Conservation (phyloP, 371 early-diverging fungal species). For the Parasitella parasitica region DNA sequence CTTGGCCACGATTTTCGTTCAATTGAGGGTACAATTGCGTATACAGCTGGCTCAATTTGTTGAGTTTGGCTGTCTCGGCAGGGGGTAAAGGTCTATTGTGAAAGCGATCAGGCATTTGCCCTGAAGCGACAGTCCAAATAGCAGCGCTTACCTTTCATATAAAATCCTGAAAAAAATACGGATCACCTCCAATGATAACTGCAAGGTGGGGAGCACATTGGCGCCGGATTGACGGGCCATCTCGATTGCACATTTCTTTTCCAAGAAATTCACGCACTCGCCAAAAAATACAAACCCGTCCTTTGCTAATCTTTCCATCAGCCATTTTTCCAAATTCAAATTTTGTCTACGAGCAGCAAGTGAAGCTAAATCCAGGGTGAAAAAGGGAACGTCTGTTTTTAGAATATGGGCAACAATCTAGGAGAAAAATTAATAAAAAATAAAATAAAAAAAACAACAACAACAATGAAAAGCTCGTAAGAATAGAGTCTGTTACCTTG, state of each 20-base stretch:
- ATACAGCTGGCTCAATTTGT: slow-evolving; percentile 36
- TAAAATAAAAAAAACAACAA: no score
- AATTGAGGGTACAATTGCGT: slow-evolving; percentile 34
- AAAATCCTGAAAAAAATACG: slow-evolving; percentile 69
- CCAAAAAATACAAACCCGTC: slow-evolving; percentile 68
- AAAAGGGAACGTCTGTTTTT: slow-evolving; percentile 65
- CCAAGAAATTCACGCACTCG: slow-evolving; percentile 75
- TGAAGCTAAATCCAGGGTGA: slow-evolving; percentile 81
- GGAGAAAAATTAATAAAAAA: neutral
- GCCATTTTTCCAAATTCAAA: slow-evolving; percentile 86
- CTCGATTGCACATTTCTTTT: slow-evolving; percentile 65
- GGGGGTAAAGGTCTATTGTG: slow-evolving; percentile 29
- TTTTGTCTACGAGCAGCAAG: slow-evolving; percentile 81
- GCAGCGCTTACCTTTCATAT: slow-evolving; percentile 49
- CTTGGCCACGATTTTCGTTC: slow-evolving; percentile 11
- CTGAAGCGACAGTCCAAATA: neutral
- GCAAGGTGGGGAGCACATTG: slow-evolving; percentile 43
- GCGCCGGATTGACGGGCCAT: slow-evolving; percentile 39
- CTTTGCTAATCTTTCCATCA: slow-evolving; percentile 64
- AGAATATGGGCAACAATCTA: slow-evolving; percentile 74
- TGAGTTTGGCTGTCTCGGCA: slow-evolving; percentile 33
- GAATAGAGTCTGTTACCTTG: slow-evolving; percentile 65
- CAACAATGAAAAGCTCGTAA: no score
- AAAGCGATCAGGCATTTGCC: neutral
- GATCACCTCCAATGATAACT: slow-evolving; percentile 69